Evolutionary conservation across 495 filamentous ascomycete species (phyloP).

Genomic region (Podospora fimiseda): DNA sequence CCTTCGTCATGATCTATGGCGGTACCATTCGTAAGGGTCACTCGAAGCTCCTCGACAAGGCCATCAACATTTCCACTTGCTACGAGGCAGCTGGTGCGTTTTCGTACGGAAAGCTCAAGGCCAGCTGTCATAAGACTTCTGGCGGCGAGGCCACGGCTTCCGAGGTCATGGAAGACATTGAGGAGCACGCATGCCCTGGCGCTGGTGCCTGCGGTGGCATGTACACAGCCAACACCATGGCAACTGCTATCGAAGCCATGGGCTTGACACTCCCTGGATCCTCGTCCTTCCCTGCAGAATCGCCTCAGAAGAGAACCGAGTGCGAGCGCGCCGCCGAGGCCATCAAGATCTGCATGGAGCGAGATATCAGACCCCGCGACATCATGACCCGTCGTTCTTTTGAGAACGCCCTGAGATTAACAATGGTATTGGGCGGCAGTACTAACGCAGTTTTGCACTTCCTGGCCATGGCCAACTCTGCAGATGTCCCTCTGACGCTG

Average conservation of each 20-base stretch:
- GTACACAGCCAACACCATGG: conserved; percentile 97
- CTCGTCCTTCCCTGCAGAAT: conserved; percentile 79
- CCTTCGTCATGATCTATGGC: conserved; percentile 71
- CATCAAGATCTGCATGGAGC: conserved; percentile 80
- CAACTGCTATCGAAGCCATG: conserved; percentile 93
- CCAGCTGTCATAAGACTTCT: conserved; percentile 33
- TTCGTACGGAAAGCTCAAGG: conserved; percentile 58
- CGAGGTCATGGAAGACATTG: conserved; percentile 82
- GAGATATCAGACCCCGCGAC: conserved; percentile 77
- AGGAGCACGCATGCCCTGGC: conserved; percentile 80
- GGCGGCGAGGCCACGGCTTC: conserved; percentile 48
- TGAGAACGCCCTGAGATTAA: conserved; percentile 88
- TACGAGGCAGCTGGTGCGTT: conserved; percentile 91
- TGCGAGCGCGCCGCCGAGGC: conserved; percentile 81
- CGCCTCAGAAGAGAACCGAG: conserved; percentile 87
- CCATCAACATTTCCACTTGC: conserved; percentile 84
- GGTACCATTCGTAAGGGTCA: conserved; percentile 86
- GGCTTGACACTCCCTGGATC: conserved; percentile 85
- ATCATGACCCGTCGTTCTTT: conserved; percentile 80
- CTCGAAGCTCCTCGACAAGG: conserved; percentile 66
- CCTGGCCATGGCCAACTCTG: conserved; percentile 89
- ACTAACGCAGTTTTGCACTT: conserved; percentile 95
- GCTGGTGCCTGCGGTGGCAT: conserved; percentile 96
- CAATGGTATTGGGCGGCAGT: conserved; percentile 84
- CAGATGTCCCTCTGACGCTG: conserved; percentile 72